These are phyloP conservation scores for Cladosporium sp. DNA, from an alignment of 2,329 filamentous ascomycete species.

Conservation along the genomic window DNA sequence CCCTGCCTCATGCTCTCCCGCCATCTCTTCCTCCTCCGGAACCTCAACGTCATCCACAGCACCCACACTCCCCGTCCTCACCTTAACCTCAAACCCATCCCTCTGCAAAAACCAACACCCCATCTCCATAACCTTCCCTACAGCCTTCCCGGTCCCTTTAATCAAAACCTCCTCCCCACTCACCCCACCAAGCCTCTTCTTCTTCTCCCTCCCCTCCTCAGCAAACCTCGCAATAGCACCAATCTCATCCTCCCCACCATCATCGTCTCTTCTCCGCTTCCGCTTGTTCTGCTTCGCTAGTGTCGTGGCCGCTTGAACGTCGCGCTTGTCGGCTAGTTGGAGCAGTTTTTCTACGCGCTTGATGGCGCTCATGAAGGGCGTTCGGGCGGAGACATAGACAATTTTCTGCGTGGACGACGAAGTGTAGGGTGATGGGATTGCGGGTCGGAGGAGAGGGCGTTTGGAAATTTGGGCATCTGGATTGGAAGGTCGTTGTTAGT, in stretches of 20 bases:
- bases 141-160: slow-evolving; percentile 62
- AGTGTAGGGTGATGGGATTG: slow-evolving; percentile 51
- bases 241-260: slow-evolving; percentile 22
- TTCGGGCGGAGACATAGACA: slow-evolving; percentile 61
- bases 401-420: slow-evolving; percentile 47
- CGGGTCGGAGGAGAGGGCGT: slow-evolving; percentile 54
- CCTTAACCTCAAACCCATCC: slow-evolving; percentile 52
- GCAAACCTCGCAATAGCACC: slow-evolving; percentile 36
- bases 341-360: slow-evolving; percentile 62
- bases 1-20: slow-evolving; percentile 14
- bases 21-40: slow-evolving; percentile 21
- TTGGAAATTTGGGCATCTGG: slow-evolving; percentile 48
- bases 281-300: slow-evolving; percentile 24
- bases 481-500: background rate
- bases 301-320: slow-evolving; percentile 36
- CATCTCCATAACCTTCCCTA: slow-evolving; percentile 58
- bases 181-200: slow-evolving; percentile 27
- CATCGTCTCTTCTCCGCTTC: slow-evolving; percentile 14
- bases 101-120: slow-evolving; percentile 62
- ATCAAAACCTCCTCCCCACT: slow-evolving; percentile 52
- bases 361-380: slow-evolving; percentile 64
- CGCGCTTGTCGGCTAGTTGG: slow-evolving; percentile 50
- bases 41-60: slow-evolving; percentile 62
- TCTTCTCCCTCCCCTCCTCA: slow-evolving; percentile 21
- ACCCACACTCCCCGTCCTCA: slow-evolving; percentile 60